Evolutionary conservation across 1,284 basidiomycete genomes (phyloP).

Genomic region (Microstroma glucosiphilum): DNA sequence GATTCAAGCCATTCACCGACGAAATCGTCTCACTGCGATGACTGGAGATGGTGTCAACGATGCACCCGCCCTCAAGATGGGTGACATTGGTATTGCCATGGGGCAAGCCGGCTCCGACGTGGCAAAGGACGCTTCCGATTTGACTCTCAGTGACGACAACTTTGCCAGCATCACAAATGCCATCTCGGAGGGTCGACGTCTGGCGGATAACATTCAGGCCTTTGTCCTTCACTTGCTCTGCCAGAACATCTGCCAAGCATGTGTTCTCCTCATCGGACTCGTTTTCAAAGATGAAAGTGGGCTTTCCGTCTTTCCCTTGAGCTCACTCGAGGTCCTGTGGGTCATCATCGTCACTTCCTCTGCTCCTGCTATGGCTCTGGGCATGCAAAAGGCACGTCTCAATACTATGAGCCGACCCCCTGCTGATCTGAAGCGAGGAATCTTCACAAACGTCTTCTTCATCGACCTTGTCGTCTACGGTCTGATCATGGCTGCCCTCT

Average conservation of each 20-base stretch:
- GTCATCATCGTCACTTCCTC: slow-evolving; percentile 50
- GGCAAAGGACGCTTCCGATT: slow-evolving; percentile 57
- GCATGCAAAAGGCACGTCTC: slow-evolving; percentile 58
- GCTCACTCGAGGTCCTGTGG: slow-evolving; percentile 63
- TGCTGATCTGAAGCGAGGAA: slow-evolving; percentile 41
- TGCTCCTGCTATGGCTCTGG: slow-evolving; percentile 52
- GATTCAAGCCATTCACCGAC: slow-evolving; percentile 60
- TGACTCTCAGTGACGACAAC: slow-evolving; percentile 67
- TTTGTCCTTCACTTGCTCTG: slow-evolving; percentile 52
- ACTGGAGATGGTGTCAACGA: slow-evolving; percentile 51
- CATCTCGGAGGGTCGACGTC: slow-evolving; percentile 61
- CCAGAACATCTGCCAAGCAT: slow-evolving; percentile 47
- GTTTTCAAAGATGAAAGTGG: slow-evolving; percentile 60
- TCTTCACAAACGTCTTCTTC: slow-evolving; percentile 49
- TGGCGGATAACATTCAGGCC: slow-evolving; percentile 53
- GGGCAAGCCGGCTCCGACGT: slow-evolving; percentile 44
- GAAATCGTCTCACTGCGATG: slow-evolving; percentile 44
- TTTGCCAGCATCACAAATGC: slow-evolving; percentile 66
- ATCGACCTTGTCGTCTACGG: slow-evolving; percentile 63
- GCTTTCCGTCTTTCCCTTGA: slow-evolving; percentile 63
- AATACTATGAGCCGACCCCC: slow-evolving; percentile 61
- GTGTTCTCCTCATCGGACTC: slow-evolving; percentile 59
- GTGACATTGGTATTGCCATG: slow-evolving; percentile 50
- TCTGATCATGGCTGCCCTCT: slow-evolving; percentile 60
- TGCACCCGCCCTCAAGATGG: slow-evolving; percentile 48